These are phyloP conservation scores for Malassezia nana DNA, from an alignment of 1,284 basidiomycete species.

Conservation along the genomic window DNA sequence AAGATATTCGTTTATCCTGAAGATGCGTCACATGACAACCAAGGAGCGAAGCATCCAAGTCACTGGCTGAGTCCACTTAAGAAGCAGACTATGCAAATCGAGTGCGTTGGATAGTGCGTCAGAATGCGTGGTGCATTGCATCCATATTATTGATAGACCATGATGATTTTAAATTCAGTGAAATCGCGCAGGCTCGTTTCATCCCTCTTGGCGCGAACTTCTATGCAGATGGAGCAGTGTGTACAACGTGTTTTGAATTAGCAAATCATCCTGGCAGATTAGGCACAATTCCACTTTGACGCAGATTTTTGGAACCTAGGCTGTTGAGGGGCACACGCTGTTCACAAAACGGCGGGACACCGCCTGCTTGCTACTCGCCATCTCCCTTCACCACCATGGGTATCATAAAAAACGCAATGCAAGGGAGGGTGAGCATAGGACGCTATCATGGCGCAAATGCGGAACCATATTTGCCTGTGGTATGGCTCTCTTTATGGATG, in stretches of 20 bases:
- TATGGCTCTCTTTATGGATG: slow-evolving; percentile 39
- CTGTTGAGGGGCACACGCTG: no score
- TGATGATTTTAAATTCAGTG: no score
- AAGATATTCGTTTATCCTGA: no score
- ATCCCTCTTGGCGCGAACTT: no score
- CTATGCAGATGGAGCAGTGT: not conserved
- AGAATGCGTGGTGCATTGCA: no score
- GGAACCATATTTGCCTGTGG: slow-evolving; percentile 40
- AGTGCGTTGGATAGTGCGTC: no score
- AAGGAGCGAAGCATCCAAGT: no score
- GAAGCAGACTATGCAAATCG: no score
- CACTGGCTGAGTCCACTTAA: no score
- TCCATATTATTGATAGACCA: no score
- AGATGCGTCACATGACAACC: no score
- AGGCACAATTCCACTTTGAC: not conserved
- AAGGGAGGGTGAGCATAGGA: not conserved
- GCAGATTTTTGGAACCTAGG: not conserved
- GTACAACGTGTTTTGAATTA: not conserved
- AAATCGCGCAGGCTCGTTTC: no score
- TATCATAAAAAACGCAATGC: not conserved
- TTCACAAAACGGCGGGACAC: not conserved
- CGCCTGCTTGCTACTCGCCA: not conserved
- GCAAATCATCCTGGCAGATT: not conserved
- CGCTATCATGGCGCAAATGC: not conserved
- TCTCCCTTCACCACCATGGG: not conserved